These are phyloP conservation scores for Lepiota venenata DNA, from an alignment of 768 basidiomycete genomes.

Conservation along the genomic window DNA sequence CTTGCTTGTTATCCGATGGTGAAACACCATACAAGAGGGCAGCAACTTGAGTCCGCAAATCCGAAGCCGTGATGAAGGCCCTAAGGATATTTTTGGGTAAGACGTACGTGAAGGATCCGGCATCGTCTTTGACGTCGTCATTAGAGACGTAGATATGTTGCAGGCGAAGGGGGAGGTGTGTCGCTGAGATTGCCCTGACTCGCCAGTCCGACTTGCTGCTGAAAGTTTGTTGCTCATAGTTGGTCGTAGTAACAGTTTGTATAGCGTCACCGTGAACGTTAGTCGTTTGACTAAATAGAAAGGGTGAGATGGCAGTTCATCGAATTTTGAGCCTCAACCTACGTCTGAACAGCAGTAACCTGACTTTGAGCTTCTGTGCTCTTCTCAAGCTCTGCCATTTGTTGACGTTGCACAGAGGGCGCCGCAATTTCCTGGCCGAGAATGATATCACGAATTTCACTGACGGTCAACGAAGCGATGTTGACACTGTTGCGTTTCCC, in stretches of 20 bases:
- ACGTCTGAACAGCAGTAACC: conserved; percentile 94
- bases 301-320: conserved; percentile 12
- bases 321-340: conserved; percentile 21
- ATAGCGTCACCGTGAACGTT: conserved; percentile 97
- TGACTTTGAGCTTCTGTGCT: conserved; percentile 91
- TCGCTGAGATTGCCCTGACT: conserved; percentile 95
- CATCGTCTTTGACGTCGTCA: conserved; percentile 98
- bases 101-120: conserved; percentile 91
- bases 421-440: conserved; percentile 98
- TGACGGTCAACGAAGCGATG: conserved; percentile 93
- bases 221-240: conserved; percentile 98
- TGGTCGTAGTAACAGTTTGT: conserved; percentile 94
- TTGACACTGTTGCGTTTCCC: conserved; percentile 99
- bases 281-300: conserved; percentile 71
- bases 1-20: conserved; percentile 94
- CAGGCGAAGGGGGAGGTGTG: conserved; percentile 91
- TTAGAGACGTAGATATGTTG: conserved; percentile 99
- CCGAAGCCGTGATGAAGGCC: conserved; percentile 89
- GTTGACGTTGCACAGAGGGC: conserved; percentile 93
- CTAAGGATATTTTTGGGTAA: conserved; percentile 96
- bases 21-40: conserved; percentile 92
- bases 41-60: conserved; percentile 94
- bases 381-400: conserved; percentile 99
- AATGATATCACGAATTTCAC: conserved; percentile 97
- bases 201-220: conserved; percentile 99